Evolutionary conservation across 129 eudicot species (phyloP).

Genomic region (Erigeron canadensis): DNA sequence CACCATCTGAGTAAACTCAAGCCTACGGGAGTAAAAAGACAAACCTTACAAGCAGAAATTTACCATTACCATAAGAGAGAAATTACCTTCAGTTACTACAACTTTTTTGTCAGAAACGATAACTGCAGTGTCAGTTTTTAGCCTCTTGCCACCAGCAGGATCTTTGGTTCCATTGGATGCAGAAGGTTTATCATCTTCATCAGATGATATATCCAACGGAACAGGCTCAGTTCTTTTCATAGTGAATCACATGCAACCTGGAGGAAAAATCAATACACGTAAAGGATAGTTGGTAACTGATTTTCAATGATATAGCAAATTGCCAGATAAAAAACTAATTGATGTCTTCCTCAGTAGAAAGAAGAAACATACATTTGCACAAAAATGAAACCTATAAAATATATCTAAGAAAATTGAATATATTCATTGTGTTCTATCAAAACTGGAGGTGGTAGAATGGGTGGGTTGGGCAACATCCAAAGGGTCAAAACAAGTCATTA

Average conservation of each 20-base stretch:
- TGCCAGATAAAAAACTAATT: neutral
- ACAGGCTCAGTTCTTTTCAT: conserved; percentile 49
- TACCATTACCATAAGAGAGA: neutral
- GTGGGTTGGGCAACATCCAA: neutral
- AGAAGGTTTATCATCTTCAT: conserved; percentile 48
- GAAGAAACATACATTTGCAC: neutral
- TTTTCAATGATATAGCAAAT: neutral
- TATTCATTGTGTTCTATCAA: too few relatives aligned
- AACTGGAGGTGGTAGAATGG: neutral
- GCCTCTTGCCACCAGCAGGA: conserved; percentile 29
- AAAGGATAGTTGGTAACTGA: neutral
- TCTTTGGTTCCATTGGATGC: conserved; percentile 46
- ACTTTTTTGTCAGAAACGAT: conserved; percentile 39
- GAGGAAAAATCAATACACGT: neutral
- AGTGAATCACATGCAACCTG: conserved; percentile 30
- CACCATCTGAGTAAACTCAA: neutral
- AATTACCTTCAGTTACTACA: conserved; percentile 47
- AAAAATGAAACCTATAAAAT: neutral
- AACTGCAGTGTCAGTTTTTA: conserved; percentile 17
- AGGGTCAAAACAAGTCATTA: neutral
- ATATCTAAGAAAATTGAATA: neutral
- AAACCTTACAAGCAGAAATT: neutral
- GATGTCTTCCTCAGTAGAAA: neutral
- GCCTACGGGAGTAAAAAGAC: neutral
- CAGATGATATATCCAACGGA: conserved; percentile 54